These are phyloP conservation scores for Colletotrichum echinochloae DNA, from an alignment of 2,329 filamentous ascomycete genomes.

Conservation along the genomic window DNA sequence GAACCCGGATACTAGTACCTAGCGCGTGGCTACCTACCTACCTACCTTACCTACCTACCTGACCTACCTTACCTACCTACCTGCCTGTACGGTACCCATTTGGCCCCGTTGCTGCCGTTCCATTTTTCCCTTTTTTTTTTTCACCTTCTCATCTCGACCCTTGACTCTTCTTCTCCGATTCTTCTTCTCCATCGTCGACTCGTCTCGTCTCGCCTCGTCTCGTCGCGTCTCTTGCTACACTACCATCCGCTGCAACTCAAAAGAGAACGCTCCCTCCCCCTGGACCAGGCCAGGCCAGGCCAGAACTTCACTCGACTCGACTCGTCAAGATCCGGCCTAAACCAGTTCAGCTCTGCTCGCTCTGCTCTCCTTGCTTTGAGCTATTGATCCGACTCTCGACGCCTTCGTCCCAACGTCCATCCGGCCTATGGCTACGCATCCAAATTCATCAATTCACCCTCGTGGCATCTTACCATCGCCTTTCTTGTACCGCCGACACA, in stretches of 20 bases:
- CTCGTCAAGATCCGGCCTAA: neutral
- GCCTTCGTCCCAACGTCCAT: neutral
- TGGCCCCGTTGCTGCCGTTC: neutral
- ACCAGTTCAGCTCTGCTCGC: neutral
- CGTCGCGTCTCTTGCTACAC: no score
- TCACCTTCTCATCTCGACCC: no score
- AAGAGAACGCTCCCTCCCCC: neutral
- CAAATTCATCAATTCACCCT: slow-evolving; percentile 8
- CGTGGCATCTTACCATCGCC: slow-evolving; percentile 12
- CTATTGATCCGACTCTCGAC: slow-evolving; percentile 3
- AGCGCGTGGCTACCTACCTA: no score
- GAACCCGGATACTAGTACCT: no score
- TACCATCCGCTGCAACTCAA: neutral
- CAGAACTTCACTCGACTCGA: no score
- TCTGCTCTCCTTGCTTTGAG: neutral
- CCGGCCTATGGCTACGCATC: slow-evolving; percentile 21
- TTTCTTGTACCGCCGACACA: neutral
- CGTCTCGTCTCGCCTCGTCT: no score
- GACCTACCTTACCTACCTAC: no score
- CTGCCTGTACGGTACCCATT: slow-evolving; percentile 4
- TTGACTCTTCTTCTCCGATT: slow-evolving; percentile 3
- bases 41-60: no score
- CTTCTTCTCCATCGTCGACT: slow-evolving; percentile 5
- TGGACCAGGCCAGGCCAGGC: no score
- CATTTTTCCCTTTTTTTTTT: slow-evolving; percentile 21